These are phyloP conservation scores for Anaeromyces robustus DNA, from an alignment of 192 early-diverging fungal genomes.

Conservation along the genomic window DNA sequence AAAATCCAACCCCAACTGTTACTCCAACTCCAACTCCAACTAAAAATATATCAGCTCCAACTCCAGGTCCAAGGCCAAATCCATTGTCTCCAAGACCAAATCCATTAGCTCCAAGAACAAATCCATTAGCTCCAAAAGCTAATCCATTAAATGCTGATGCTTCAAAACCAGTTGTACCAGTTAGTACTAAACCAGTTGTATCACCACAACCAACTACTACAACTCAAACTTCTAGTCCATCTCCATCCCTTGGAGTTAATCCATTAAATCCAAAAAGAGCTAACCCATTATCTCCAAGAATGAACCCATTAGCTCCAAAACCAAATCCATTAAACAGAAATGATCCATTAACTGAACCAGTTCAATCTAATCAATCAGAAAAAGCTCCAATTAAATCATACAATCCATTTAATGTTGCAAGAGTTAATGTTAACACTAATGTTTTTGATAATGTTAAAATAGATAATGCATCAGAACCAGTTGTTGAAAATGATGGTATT, in stretches of 20 bases:
- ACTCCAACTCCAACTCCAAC: neutral
- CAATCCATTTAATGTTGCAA: neutral
- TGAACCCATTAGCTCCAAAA: neutral
- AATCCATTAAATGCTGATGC: neutral
- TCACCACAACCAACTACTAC: neutral
- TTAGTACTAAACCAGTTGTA: neutral
- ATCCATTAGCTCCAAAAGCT: neutral
- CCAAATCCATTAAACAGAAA: neutral
- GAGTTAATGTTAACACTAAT: neutral
- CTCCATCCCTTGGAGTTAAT: neutral
- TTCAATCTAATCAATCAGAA: neutral
- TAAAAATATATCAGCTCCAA: neutral
- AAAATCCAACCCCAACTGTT: neutral
- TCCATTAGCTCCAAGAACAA: neutral
- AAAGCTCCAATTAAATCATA: neutral
- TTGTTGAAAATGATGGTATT: neutral
- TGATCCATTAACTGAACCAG: neutral
- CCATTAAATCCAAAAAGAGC: neutral
- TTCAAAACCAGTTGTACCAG: neutral
- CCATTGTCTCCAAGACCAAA: neutral
- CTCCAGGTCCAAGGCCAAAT: neutral
- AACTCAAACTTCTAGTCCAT: no score
- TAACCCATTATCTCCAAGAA: neutral
- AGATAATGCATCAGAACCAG: neutral
- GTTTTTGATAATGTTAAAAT: neutral